phyloP scores from a whole-genome alignment of 139 green algal genomes.

The Coelastrella sp. region DNA sequence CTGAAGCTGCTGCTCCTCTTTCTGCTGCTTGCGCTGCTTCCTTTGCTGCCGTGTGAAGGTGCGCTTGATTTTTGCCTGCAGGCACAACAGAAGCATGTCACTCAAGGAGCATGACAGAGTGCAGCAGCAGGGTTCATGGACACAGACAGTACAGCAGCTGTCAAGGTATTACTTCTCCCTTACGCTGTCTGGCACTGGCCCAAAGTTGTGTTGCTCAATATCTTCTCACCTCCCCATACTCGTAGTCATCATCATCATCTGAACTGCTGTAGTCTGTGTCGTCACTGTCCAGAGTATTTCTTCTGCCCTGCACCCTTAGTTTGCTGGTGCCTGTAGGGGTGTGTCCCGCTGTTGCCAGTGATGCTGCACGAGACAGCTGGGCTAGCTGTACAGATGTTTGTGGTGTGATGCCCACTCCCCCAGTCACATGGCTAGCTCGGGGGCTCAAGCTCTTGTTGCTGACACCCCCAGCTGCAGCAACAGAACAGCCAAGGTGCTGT shows the following conservation, averaged over 20 bases:
- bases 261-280: conserved; percentile 31
- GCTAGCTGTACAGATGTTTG: conserved; percentile 12
- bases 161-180: too few relatives aligned
- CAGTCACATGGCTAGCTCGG: background rate
- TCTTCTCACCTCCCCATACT: conserved; percentile 5
- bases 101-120: too few relatives aligned
- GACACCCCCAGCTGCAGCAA: background rate
- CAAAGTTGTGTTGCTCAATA: too few relatives aligned
- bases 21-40: background rate
- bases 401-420: background rate
- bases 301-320: background rate
- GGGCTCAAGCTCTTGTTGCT: background rate
- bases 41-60: conserved; percentile 34
- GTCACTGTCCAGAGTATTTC: conserved; percentile 12
- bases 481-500: background rate
- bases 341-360: background rate
- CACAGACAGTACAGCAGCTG: too few relatives aligned
- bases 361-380: conserved; percentile 9
- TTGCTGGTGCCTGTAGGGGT: background rate
- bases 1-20: conserved; percentile 10
- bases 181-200: too few relatives aligned
- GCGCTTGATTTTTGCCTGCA: conserved; percentile 9
- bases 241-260: conserved; percentile 37
- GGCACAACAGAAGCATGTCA: background rate
- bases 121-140: too few relatives aligned